Evolutionary conservation across 768 basidiomycete genomes (phyloP).

Genomic region (Boletus speciosus): DNA sequence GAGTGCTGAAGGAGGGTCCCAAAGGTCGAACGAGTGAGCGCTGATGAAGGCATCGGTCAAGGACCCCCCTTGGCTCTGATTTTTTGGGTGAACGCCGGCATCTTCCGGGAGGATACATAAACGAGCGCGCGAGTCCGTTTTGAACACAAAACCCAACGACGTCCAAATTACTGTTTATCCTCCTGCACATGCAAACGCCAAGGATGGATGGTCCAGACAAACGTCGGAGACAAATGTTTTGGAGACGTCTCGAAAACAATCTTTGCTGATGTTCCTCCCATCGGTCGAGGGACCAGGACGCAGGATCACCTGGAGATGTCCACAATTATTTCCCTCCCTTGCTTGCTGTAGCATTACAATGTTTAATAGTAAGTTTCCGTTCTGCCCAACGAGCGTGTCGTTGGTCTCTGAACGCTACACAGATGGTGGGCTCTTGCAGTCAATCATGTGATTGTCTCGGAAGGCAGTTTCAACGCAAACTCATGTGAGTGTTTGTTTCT

Average conservation of each 20-base stretch:
- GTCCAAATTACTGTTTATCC: slow-evolving; percentile 81
- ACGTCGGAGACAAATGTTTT: slow-evolving; percentile 61
- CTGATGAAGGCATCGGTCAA: slow-evolving; percentile 17
- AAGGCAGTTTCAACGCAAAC: background rate
- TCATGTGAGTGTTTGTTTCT: slow-evolving; percentile 26
- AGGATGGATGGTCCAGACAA: slow-evolving; percentile 87
- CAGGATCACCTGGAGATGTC: slow-evolving; percentile 88
- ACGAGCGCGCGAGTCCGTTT: background rate
- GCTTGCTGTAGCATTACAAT: slow-evolving; percentile 1
- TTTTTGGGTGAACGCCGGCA: slow-evolving; percentile 18
- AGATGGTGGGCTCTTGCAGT: background rate
- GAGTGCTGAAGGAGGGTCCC: slow-evolving; percentile 75
- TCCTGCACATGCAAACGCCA: slow-evolving; percentile 39
- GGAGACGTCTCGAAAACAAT: slow-evolving; percentile 80
- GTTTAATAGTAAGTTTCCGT: slow-evolving; percentile 9
- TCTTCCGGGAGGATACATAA: slow-evolving; percentile 33
- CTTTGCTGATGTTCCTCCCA: slow-evolving; percentile 87
- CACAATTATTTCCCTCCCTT: slow-evolving; percentile 32
- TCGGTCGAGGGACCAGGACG: slow-evolving; percentile 87
- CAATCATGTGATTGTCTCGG: background rate
- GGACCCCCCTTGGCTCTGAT: background rate
- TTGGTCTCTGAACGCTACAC: background rate
- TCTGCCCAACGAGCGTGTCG: background rate
- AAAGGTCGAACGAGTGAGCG: slow-evolving; percentile 61
- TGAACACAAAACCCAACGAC: slow-evolving; percentile 44